Base-by-base conservation (phyloP, 1,284 basidiomycete genomes). In the Apiotrichum veenhuisii region DNA sequence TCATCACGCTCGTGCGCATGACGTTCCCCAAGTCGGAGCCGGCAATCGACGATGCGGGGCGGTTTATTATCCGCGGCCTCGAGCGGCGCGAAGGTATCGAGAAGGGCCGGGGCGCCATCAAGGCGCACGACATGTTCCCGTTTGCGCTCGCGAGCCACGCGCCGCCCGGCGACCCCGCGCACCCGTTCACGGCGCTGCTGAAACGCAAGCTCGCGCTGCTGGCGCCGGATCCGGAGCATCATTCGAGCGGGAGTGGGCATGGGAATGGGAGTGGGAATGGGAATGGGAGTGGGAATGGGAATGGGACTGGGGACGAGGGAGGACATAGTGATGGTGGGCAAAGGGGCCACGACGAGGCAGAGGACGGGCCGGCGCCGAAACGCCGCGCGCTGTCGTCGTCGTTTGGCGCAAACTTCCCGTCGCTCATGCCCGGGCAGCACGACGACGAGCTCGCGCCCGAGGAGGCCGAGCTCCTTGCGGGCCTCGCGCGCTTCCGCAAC, bases 11-110 rank as follows among this genome's bases (percentile, higher is more conserved):
- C 14, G 57, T 68, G 9, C 53, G 65, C n/a, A 73, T 75, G 70
- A 70, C 73, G 18, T 75, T 75, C 50, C 71, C 71, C 1, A 65
- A 69, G 36, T 64, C 64, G 38, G 67, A 71, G 52, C 68, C 72
- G 10, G 61, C 60, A 0, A 62, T 74, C 18, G 72, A 73, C 46
- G 62, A 64, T 7, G 42, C 62, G 8, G 73, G 73, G 0, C 63
- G 67, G 33, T 74, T 74, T 55, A 61, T 74, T 2, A 69, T 75
- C 22, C 55, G 62, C 25, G 73, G 73, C 5, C 41, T 74, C 38
- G 70, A 71, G 55, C 44, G 67, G 26, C 55, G 72, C 30, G 67
- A 70, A n/a, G 70, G 64, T 17, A 55, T 64, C 18, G 65, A 68
- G 57, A 64, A 64, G 37, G 66, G 66, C 7, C 57, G 63, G 12